Conservation (phyloP, 2,329 filamentous ascomycete genomes). For the Penicillium brevicompactum region DNA sequence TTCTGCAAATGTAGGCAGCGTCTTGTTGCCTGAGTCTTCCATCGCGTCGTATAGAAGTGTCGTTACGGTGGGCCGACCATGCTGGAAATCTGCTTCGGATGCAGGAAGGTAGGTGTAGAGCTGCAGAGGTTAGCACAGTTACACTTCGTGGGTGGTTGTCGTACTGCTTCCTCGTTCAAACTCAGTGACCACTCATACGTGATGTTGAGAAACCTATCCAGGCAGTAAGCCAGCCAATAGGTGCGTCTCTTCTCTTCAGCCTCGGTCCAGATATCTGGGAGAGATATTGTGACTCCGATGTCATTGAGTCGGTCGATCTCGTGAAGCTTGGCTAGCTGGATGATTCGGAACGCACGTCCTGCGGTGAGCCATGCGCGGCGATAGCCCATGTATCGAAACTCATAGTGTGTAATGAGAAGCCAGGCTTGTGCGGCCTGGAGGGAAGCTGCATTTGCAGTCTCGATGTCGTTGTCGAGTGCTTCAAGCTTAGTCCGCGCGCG, state of each 20-base stretch:
- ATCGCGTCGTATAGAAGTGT: slow-evolving; percentile 22
- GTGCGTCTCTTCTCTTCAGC: slow-evolving; percentile 36
- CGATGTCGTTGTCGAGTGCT: slow-evolving; percentile 7
- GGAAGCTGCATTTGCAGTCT: neutral
- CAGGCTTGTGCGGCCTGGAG: slow-evolving; percentile 34
- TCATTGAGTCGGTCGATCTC: slow-evolving; percentile 32
- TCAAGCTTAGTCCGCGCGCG: slow-evolving; percentile 21
- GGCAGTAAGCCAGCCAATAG: slow-evolving; percentile 42
- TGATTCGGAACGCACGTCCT: slow-evolving; percentile 40
- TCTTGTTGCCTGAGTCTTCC: slow-evolving; percentile 4
- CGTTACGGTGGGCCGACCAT: slow-evolving; percentile 11
- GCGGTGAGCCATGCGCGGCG: slow-evolving; percentile 41
- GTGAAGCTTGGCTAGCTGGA: slow-evolving; percentile 39
- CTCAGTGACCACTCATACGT: slow-evolving; percentile 30
- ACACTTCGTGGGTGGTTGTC: too few relatives aligned
- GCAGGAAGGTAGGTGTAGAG: slow-evolving; percentile 22
- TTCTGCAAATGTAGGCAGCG: slow-evolving; percentile 6
- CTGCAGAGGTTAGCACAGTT: neutral
- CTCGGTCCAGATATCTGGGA: slow-evolving; percentile 20
- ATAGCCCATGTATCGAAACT: slow-evolving; percentile 38
- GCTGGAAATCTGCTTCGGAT: slow-evolving; percentile 7
- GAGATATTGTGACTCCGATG: neutral
- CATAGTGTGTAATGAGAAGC: slow-evolving; percentile 41
- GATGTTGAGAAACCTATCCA: slow-evolving; percentile 37
- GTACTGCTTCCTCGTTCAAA: slow-evolving; percentile 28